Base-by-base conservation (phyloP, 2,329 filamentous ascomycete genomes). In the Cordyceps farinosa region DNA sequence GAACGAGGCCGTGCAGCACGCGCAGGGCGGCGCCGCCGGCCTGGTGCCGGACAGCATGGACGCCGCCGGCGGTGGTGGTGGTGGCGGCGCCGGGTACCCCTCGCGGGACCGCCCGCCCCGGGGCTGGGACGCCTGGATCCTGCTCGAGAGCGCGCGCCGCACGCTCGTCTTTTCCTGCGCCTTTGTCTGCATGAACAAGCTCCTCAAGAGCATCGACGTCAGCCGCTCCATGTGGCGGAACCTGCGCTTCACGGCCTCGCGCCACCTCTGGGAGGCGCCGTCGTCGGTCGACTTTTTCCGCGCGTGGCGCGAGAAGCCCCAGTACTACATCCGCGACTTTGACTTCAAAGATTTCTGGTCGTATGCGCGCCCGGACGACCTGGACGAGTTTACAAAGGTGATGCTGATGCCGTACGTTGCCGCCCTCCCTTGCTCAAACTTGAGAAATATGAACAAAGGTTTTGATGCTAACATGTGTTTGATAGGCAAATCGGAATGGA, bases 61-160 rank as follows among this genome's bases (percentile, higher is more conserved):
- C 15, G 7, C 17, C 29, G 32, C 34, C 22, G 48, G 38, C n/a
- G 30, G 4, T 15, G 44, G 56, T 8, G 54, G 42, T 40, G 50
- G 50, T 22, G 59, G 48, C 17, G 27, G 42, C 2, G 9, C 17
- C 11, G 66, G 63, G 53, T 61, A 17, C 38, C 58, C 58, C 8
- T 63, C 71, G 40, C 70, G 72, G 38, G 72, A 75, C 3, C 69
- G 68, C 32, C 73, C 75, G 29, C 78, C 79, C 1, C 69, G 74
- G 58, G 76, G 69, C 32, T 81, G 79, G 79, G 78, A 81, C 71
- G 77, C 69, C 15, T 81, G 79, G 79, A 63, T 80, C 10, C 72
- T 81, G 15, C 69, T 76, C 4, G 79, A 81, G 69, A 78, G 76
- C 63, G 69, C 74, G 7, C 72, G 79, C 17, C 73, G 78, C 45